Percentiles rank a stretch among this genome's conserved stretches.
These are phyloP conservation scores for Dendrostoma leiphaemia DNA, from an alignment of 2,329 filamentous ascomycete genomes.

Conservation along the genomic window DNA sequence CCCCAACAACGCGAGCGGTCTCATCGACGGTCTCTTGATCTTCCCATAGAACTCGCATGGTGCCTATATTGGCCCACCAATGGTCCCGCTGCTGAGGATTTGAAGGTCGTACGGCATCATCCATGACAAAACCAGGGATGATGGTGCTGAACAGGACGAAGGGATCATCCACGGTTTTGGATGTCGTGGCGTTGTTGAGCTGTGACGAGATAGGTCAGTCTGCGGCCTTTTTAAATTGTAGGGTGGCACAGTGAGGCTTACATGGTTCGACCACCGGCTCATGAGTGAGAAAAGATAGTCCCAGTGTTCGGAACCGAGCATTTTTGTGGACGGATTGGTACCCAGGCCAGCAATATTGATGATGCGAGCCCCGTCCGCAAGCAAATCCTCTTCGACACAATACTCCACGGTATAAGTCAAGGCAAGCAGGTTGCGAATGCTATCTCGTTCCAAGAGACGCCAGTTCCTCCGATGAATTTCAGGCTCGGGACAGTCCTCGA, in stretches of 20 bases:
- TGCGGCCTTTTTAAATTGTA: neutral
- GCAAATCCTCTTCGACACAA: neutral
- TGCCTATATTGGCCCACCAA: neutral
- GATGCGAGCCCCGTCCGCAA: neutral
- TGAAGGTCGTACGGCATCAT: neutral
- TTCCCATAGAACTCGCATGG: neutral
- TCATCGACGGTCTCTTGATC: neutral
- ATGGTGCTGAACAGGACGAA: neutral
- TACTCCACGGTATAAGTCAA: neutral
- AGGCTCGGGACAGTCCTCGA: neutral
- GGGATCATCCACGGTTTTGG: neutral
- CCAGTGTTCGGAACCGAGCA: neutral
- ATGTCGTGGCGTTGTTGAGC: neutral
- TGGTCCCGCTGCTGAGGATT: neutral
- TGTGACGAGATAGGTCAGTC: neutral
- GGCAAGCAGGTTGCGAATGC: neutral
- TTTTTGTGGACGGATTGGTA: neutral
- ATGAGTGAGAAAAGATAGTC: neutral
- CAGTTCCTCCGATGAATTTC: neutral
- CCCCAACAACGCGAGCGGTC: neutral
- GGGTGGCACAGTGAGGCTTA: neutral
- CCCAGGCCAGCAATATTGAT: conserved; percentile 2
- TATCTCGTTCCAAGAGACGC: neutral
- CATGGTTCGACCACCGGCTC: neutral
- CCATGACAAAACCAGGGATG: neutral